These are phyloP conservation scores for Beta corolliflora DNA, from an alignment of 179 eudicot genomes.

Conservation along the genomic window DNA sequence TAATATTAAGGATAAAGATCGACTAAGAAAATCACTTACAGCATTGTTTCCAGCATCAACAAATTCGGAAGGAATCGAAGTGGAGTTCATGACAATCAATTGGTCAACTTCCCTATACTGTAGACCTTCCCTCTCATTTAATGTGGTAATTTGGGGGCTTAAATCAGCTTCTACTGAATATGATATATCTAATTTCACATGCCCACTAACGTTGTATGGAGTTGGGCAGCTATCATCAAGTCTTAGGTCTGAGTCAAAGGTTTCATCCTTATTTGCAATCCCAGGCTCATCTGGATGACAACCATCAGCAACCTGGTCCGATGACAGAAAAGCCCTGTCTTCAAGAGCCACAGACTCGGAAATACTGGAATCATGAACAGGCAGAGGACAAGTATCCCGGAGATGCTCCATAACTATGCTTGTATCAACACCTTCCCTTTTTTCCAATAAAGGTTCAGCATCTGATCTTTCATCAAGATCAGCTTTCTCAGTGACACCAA, in stretches of 20 bases:
- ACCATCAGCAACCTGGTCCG: slow-evolving; percentile 29
- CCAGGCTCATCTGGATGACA: slow-evolving; percentile 22
- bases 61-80: slow-evolving; percentile 29
- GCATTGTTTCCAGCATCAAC: slow-evolving; percentile 32
- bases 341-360: slow-evolving; percentile 28
- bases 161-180: slow-evolving; percentile 29
- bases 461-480: slow-evolving; percentile 14
- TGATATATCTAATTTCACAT: slow-evolving; percentile 31
- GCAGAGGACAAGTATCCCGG: slow-evolving; percentile 23
- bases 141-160: slow-evolving; percentile 27
- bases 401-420: slow-evolving; percentile 23
- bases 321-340: slow-evolving; percentile 19
- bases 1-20: not conserved
- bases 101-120: slow-evolving; percentile 35
- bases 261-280: slow-evolving; percentile 34
- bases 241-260: slow-evolving; percentile 31
- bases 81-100: slow-evolving; percentile 34
- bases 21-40: slow-evolving; percentile 49
- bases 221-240: slow-evolving; percentile 33
- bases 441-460: slow-evolving; percentile 30
- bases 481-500: slow-evolving; percentile 16
- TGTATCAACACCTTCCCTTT: slow-evolving; percentile 33
- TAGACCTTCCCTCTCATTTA: slow-evolving; percentile 37
- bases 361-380: slow-evolving; percentile 20
- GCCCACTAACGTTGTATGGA: slow-evolving; percentile 12